These are phyloP conservation scores for Tirmania nivea DNA, from an alignment of 495 filamentous ascomycete genomes.

Conservation along the genomic window DNA sequence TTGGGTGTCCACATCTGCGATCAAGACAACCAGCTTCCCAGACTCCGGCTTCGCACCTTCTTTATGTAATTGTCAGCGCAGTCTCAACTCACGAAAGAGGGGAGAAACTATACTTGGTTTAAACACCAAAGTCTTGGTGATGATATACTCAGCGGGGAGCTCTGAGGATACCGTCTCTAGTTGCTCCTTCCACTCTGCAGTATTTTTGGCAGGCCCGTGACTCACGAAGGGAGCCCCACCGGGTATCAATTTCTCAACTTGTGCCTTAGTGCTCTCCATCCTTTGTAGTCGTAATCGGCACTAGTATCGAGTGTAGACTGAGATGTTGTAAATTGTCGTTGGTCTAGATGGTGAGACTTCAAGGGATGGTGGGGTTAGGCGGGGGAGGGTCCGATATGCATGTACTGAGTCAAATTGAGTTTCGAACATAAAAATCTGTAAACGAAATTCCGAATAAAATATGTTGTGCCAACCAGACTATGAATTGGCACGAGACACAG, in stretches of 20 bases:
- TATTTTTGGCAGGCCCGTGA: conserved; percentile 14
- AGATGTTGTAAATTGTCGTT: no score
- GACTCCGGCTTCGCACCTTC: conserved; percentile 19
- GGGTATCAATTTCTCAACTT: not conserved
- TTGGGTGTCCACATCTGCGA: conserved; percentile 18
- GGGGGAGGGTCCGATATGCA: no score
- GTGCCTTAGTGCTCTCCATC: not conserved
- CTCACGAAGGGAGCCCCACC: not conserved
- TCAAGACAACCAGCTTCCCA: conserved; percentile 13
- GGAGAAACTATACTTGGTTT: conserved; percentile 17
- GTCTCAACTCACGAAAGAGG: conserved; percentile 1
- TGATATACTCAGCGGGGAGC: conserved; percentile 14
- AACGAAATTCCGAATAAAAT: no score
- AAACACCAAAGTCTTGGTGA: conserved; percentile 20
- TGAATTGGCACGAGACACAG: no score
- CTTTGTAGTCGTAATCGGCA: no score
- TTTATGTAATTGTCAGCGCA: conserved; percentile 2
- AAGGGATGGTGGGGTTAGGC: no score
- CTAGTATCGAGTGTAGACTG: no score
- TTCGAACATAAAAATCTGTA: no score
- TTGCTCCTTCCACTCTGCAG: conserved; percentile 15
- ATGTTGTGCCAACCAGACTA: no score
- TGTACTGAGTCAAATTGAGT: no score
- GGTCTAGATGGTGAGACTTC: no score
- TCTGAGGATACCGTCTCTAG: conserved; percentile 9